Conservation (phyloP, 208 protist species). For the Crithidia fasciculata region DNA sequence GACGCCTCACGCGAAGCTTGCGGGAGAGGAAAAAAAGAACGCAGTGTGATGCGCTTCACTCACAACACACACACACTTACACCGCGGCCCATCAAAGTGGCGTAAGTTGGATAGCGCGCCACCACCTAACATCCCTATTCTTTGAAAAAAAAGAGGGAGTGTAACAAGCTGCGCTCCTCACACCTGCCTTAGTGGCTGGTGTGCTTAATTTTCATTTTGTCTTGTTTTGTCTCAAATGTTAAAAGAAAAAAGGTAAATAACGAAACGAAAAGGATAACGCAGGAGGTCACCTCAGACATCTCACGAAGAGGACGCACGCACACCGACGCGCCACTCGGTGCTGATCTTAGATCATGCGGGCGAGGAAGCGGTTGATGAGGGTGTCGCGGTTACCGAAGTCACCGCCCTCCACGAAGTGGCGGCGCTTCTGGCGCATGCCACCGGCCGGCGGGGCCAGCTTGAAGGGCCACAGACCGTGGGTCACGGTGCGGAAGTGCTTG, state of each 20-base stretch:
- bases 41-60: too few species aligned
- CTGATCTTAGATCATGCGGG: conserved; percentile 95
- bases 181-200: too few species aligned
- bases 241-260: conserved; percentile 1
- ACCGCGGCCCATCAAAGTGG: too few species aligned
- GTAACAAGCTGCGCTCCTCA: too few species aligned
- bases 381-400: conserved; percentile 99
- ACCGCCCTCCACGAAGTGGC: conserved; percentile 99
- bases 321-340: background rate
- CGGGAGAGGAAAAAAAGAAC: too few species aligned
- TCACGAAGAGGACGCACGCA: too few species aligned
- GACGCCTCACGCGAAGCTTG: too few species aligned
- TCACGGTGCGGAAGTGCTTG: conserved; percentile 98
- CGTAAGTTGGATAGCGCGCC: too few species aligned
- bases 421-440: conserved; percentile 96
- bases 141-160: too few species aligned
- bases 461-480: conserved; percentile 99
- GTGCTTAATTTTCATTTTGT: background rate
- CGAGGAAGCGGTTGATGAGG: conserved; percentile 98
- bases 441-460: conserved; percentile 96
- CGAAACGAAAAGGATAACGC: conserved; percentile 11
- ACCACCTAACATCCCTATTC: too few species aligned
- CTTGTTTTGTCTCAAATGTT: background rate
- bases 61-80: too few species aligned
- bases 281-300: background rate